A percentile compares a stretch with the other conserved stretches of the same genome.
phyloP scores from a whole-genome alignment of 2,329 filamentous ascomycete species.

The Xylariaceae sp. region DNA sequence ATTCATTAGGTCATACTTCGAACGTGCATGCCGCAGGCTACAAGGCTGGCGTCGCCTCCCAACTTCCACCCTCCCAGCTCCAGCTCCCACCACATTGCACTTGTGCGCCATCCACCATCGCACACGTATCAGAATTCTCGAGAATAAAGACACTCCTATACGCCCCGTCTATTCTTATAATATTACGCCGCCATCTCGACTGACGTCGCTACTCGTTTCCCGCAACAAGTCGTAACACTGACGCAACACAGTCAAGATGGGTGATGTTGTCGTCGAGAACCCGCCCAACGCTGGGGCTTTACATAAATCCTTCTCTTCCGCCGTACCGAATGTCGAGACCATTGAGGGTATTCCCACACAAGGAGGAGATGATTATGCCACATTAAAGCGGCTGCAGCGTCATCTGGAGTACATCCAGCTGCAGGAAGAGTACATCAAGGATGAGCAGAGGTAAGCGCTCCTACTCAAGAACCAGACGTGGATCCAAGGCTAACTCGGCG shows the following conservation, averaged over 20 bases:
- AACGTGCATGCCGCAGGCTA: slow-evolving; percentile 23
- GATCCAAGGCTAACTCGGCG: slow-evolving; percentile 18
- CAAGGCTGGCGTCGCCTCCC: slow-evolving; percentile 30
- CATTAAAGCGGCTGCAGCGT: slow-evolving; percentile 91
- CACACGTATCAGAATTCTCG: slow-evolving; percentile 6
- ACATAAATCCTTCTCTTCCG: slow-evolving; percentile 71
- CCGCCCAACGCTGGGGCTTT: slow-evolving; percentile 66
- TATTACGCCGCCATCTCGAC: background rate
- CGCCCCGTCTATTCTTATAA: background rate
- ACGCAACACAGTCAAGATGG: slow-evolving; percentile 54
- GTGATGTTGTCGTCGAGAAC: slow-evolving; percentile 79
- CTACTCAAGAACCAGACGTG: background rate
- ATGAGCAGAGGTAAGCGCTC: slow-evolving; percentile 76
- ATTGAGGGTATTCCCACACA: slow-evolving; percentile 79
- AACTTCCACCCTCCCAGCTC: slow-evolving; percentile 4
- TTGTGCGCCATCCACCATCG: background rate
- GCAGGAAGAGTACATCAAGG: slow-evolving; percentile 99
- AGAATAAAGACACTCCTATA: background rate
- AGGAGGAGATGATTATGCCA: slow-evolving; percentile 87
- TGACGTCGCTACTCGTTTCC: background rate
- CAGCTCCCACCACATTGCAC: background rate
- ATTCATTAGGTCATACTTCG: background rate
- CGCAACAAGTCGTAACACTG: background rate
- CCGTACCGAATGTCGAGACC: slow-evolving; percentile 84
- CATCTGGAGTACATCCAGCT: slow-evolving; percentile 98